Conservation (phyloP, 805 yeast species). For the Saccharomycopsis olivae region DNA sequence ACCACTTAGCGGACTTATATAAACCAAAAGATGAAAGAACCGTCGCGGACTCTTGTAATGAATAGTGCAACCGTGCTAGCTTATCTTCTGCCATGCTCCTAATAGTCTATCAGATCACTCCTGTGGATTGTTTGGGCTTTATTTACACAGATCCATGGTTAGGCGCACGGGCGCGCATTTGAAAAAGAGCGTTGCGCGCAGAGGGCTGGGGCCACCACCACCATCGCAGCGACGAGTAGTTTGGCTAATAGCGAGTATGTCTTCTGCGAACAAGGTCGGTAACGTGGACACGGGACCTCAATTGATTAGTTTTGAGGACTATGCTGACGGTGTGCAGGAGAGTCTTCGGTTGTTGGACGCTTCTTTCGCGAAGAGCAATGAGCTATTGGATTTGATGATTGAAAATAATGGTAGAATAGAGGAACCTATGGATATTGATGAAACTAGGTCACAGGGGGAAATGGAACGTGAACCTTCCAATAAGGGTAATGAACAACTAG, state of each 20-base stretch:
- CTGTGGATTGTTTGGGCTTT: too few species aligned
- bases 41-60: conserved; percentile 9
- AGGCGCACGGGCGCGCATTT: too few species aligned
- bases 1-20: conserved; percentile 52
- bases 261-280: too few species aligned
- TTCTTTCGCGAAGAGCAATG: conserved; percentile 1
- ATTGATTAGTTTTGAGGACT: background rate
- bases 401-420: conserved; percentile 1
- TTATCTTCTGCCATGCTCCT: conserved; percentile 8
- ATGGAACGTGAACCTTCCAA: too few species aligned
- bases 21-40: conserved; percentile 11
- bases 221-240: too few species aligned
- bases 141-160: too few species aligned
- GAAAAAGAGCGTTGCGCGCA: too few species aligned
- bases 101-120: too few species aligned
- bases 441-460: background rate
- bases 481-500: too few species aligned
- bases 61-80: conserved; percentile 4
- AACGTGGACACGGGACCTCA: too few species aligned
- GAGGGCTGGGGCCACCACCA: too few species aligned
- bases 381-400: conserved; percentile 6
- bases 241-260: too few species aligned
- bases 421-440: background rate
- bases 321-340: background rate
- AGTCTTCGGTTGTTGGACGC: conserved; percentile 5